These are phyloP conservation scores for Blastosporella zonata DNA, from an alignment of 1,284 basidiomycete species.

Conservation along the genomic window DNA sequence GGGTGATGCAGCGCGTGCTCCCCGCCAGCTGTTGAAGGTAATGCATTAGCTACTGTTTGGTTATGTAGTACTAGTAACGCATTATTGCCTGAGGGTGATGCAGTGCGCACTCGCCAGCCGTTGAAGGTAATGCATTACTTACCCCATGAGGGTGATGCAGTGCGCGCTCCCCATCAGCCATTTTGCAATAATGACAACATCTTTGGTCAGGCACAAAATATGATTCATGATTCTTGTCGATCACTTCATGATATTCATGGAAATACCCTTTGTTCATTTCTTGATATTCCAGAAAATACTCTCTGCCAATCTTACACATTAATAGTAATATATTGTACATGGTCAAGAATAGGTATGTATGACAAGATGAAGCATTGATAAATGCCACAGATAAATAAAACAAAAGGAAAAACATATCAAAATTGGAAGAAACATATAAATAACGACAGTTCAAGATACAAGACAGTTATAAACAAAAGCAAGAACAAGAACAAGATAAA, in stretches of 20 bases:
- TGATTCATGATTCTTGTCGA: neutral
- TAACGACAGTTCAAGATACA: neutral
- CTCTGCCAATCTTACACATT: neutral
- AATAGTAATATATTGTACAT: neutral
- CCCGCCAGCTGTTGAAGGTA: too few relatives aligned
- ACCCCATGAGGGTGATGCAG: too few relatives aligned
- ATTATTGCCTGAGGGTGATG: too few relatives aligned
- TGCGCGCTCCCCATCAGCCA: too few relatives aligned
- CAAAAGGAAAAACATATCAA: neutral
- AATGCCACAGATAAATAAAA: too few relatives aligned
- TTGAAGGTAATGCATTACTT: too few relatives aligned
- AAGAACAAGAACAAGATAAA: too few relatives aligned
- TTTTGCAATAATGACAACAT: neutral
- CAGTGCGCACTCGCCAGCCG: too few relatives aligned
- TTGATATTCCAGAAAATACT: neutral
- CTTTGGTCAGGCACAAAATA: neutral
- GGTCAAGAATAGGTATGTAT: neutral
- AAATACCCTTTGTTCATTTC: too few relatives aligned
- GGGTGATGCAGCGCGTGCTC: too few relatives aligned
- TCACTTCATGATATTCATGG: neutral
- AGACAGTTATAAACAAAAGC: neutral
- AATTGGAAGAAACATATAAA: neutral
- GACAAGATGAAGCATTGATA: neutral
- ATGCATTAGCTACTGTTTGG: too few relatives aligned
- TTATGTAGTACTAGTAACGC: too few relatives aligned